Evolutionary conservation across 495 filamentous ascomycete genomes (phyloP).

Genomic region (Staphylotrichum tortipilum): DNA sequence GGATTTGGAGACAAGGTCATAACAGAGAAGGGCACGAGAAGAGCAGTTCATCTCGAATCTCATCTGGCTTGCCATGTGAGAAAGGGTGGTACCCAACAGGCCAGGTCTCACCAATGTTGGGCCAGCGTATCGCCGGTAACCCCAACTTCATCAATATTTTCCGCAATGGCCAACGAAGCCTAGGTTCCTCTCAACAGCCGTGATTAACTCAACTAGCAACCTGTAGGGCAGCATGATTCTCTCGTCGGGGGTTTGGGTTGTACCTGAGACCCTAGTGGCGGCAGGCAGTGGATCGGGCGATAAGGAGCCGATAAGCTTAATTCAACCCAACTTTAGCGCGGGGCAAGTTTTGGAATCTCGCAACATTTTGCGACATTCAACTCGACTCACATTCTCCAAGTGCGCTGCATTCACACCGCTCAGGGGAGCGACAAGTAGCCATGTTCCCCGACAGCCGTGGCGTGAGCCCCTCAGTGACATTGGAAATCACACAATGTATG

Average conservation of each 20-base stretch:
- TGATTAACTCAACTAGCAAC: no score
- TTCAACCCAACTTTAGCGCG: neutral
- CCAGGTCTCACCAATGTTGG: no score
- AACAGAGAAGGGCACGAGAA: neutral
- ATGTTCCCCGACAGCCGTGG: conserved; percentile 9
- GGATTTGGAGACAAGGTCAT: neutral
- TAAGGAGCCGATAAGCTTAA: conserved; percentile 1
- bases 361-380: conserved; percentile 1
- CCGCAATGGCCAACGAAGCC: no score
- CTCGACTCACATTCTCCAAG: neutral
- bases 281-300: neutral
- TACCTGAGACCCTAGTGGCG: no score
- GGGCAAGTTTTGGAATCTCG: conserved; percentile 3
- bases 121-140: no score
- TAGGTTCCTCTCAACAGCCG: no score
- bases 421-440: neutral
- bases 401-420: neutral
- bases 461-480: conserved; percentile 6
- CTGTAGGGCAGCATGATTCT: no score
- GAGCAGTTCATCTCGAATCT: no score
- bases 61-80: no score
- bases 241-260: no score
- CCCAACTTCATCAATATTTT: no score
- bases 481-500: conserved; percentile 7
- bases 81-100: no score